Conservation (phyloP, 805 yeast genomes). For the Dipodascus geniculatus region DNA sequence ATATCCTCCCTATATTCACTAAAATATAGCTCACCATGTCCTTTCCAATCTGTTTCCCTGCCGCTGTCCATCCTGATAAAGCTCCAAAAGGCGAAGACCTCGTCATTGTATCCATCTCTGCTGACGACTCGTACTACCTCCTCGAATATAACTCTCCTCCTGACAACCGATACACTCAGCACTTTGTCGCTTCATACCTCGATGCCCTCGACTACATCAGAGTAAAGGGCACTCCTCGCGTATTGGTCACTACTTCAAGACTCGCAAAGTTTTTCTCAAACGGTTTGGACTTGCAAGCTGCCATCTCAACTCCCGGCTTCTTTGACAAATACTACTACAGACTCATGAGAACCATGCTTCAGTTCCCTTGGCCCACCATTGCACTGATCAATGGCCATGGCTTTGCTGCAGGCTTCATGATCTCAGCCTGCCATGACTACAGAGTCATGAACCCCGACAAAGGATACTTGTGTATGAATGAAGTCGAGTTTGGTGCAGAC, state of each 20-base stretch:
- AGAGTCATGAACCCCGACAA: conserved; percentile 28
- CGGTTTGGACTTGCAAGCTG: conserved; percentile 28
- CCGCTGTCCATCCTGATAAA: not conserved
- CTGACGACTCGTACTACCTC: conserved; percentile 20
- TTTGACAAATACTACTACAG: conserved; percentile 24
- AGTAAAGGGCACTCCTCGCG: conserved; percentile 16
- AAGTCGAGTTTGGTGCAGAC: conserved; percentile 29
- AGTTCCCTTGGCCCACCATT: conserved; percentile 30
- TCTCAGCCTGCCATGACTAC: conserved; percentile 29
- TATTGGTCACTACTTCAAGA: conserved; percentile 26
- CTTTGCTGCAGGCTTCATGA: conserved; percentile 31
- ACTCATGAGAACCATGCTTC: conserved; percentile 23
- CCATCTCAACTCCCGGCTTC: conserved; percentile 24
- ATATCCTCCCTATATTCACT: too few relatives aligned
- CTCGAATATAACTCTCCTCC: conserved; percentile 24
- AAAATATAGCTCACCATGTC: too few relatives aligned
- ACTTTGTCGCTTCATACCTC: conserved; percentile 22
- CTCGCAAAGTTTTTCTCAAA: conserved; percentile 28
- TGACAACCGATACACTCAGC: conserved; percentile 27
- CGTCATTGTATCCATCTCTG: conserved; percentile 6
- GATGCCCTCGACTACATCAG: conserved; percentile 24
- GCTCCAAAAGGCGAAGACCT: not conserved
- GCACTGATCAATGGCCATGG: conserved; percentile 31
- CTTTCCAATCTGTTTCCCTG: not conserved
- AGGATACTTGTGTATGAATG: conserved; percentile 31